Evolutionary conservation across 2,329 filamentous ascomycete species (phyloP), one percentile per base, ranked within the genome.

Genomic region (Neofusicoccum kwambonambiense): DNA sequence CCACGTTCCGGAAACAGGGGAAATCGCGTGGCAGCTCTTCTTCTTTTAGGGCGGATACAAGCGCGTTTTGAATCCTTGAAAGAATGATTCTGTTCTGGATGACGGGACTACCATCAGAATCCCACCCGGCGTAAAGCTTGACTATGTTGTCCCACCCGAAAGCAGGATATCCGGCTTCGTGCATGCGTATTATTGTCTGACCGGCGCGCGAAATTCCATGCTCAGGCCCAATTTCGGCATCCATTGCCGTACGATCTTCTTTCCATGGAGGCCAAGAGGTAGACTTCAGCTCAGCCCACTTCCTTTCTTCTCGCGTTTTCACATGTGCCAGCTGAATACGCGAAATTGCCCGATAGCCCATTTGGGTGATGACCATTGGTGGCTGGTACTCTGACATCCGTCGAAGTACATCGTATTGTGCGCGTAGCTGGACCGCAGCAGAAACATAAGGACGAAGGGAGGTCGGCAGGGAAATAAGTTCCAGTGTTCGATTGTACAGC

Each of bases 191-290:
- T 51, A 89, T 72, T 5, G 86, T 82, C 42, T 82, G 79, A 65
- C 81, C 81, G n/a, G 86, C 85, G 64, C 84, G 82, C 64, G 85
- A 87, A 35, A 79, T 78, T 66, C 85, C 85, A 65, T 85, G 82
- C 45, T 86, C 82, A 51, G 82, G 81, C 11, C 81, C 83, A 63
- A 86, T 83, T 13, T 81, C 78, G n/a, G 81, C 80, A 70, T 89
- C 87, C 70, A 89, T 84, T 0, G 85, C 86, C 15, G 85, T 82
- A 62, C 80, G 84, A 52, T 86, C 83, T 70, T 86, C 82, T 72
- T 87, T 88, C 86, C 86, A 89, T 0, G 87, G 87, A 13, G 87
- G 87, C 87, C 87, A 89, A 7, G 84, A 86, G 8, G 81, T 76
- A 2, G 85, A 81, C 76, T 89, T 87, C 19, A 88, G 76, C 50